Evolutionary conservation across 2,329 filamentous ascomycete genomes (phyloP).

Genomic region (Claviceps sp.): DNA sequence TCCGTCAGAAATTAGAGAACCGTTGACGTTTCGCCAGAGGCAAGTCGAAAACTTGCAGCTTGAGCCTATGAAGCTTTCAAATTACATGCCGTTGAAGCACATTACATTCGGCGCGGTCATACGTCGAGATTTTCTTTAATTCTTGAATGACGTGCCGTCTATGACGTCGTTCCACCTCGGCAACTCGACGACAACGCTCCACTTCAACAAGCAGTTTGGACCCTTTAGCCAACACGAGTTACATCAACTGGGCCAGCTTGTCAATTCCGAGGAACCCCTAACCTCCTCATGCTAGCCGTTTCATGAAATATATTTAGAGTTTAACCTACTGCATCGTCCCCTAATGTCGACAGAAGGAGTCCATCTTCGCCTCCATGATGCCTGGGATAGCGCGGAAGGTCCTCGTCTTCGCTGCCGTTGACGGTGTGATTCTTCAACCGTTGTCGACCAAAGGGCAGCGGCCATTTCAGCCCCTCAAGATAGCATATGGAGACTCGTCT

Average conservation of each 20-base stretch:
- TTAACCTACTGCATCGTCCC: not conserved
- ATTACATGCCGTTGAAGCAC: not conserved
- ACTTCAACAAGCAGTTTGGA: too few relatives aligned
- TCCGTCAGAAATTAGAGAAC: not conserved
- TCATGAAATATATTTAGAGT: not conserved
- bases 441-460: constrained; percentile 46
- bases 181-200: not conserved
- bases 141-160: not conserved
- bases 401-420: constrained; percentile 64
- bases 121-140: too few relatives aligned
- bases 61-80: not conserved
- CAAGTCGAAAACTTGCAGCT: not conserved
- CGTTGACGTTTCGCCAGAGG: too few relatives aligned
- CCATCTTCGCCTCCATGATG: constrained; percentile 36
- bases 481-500: constrained; percentile 53
- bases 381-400: constrained; percentile 68
- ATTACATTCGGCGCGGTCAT: too few relatives aligned
- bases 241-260: not conserved
- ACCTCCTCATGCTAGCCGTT: not conserved
- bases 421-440: constrained; percentile 72
- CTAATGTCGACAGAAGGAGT: not conserved
- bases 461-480: constrained; percentile 43
- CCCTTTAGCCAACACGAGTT: too few relatives aligned
- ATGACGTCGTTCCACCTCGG: not conserved
- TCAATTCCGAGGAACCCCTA: not conserved